Base-by-base conservation (phyloP, 2,329 filamentous ascomycete species). In the Colletotrichum higginsianum region DNA sequence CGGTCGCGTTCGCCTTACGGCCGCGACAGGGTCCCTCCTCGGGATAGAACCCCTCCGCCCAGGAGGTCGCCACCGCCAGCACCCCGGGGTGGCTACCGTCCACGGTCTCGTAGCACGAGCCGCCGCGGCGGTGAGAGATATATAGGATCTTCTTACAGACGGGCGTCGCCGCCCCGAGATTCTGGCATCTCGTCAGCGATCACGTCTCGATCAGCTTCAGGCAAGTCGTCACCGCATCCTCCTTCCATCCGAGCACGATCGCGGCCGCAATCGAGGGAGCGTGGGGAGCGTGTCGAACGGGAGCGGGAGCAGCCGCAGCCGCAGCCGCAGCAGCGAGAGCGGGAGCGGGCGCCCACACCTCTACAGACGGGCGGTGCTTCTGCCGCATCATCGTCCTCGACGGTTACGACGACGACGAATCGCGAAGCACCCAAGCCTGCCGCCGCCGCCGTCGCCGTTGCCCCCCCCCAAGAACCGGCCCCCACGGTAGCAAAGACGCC, bases 1-100 rank as follows among this genome's bases (percentile, higher is more conserved):
- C 83, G 88, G 75, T 90, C 88, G 30, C 84, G 88, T 58, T 90
- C 88, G 44, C 88, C 88, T 1, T 84, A 83, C 69, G 82, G 83
- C 49, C 82, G 86, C 76, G 86, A 88, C 71, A 84, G 83, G 52
- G 73, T 81, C 35, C 83, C 81, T 38, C 83, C 81, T 46, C 78
- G 80, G 12, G 78, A 80, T 44, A 76, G 82, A n/a, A 81, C 82
- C 16, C 78, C 81, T 18, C 78, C 81, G 8, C 74, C 78, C 30
- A 75, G 84, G 67, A 80, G 84, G 58, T 82, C 82, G 4, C 80
- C 85, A 0, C 81, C 82, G 47, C 79, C 80, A 21, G 77, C 76
- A 38, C 74, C 81, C 12, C 82, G 85, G 49, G 84, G 81, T 66
- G 81, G 84, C 3, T 90, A 87, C 74, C 84, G 88, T 66, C 86